These are phyloP conservation scores for Dictyostelium firmibasis DNA, from an alignment of 78 protist genomes.

Conservation along the genomic window DNA sequence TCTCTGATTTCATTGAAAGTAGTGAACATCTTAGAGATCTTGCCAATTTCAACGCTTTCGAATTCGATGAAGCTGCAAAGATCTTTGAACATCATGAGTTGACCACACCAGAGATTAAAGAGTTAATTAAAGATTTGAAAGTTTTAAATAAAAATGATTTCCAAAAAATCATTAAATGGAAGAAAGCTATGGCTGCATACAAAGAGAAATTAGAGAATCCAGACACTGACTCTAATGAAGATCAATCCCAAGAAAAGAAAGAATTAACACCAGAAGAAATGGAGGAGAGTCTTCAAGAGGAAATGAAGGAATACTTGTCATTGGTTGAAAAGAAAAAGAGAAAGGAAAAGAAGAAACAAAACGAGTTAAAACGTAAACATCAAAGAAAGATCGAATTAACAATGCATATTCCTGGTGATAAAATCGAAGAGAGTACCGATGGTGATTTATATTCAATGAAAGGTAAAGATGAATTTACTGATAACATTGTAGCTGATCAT, in stretches of 20 bases:
- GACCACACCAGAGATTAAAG: slow-evolving; percentile 90
- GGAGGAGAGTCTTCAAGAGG: slow-evolving; percentile 31
- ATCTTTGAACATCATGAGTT: slow-evolving; percentile 56
- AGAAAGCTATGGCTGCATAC: slow-evolving; percentile 29
- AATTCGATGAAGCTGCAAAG: slow-evolving; percentile 78
- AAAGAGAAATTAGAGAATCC: slow-evolving; percentile 5
- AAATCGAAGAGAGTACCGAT: slow-evolving; percentile 7
- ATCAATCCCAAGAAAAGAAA: not conserved
- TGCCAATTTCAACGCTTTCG: slow-evolving; percentile 17
- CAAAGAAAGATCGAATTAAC: slow-evolving; percentile 32
- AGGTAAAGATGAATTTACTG: not conserved
- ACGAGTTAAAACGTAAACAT: slow-evolving; percentile 26
- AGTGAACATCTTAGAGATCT: slow-evolving; percentile 73
- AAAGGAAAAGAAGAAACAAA: slow-evolving; percentile 36
- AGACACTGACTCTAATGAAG: not conserved
- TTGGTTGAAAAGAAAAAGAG: slow-evolving; percentile 30
- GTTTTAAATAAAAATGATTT: slow-evolving; percentile 92
- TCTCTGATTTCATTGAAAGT: slow-evolving; percentile 64
- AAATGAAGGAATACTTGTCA: not conserved
- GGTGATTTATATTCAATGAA: slow-evolving; percentile 21
- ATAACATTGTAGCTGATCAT: slow-evolving; percentile 8
- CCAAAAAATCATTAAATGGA: slow-evolving; percentile 88
- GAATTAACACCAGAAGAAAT: slow-evolving; percentile 13
- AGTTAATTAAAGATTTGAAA: slow-evolving; percentile 77
- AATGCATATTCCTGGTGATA: slow-evolving; percentile 74